Conservation (phyloP, 345 rosid genomes). For the Moricandia moricandioides region DNA sequence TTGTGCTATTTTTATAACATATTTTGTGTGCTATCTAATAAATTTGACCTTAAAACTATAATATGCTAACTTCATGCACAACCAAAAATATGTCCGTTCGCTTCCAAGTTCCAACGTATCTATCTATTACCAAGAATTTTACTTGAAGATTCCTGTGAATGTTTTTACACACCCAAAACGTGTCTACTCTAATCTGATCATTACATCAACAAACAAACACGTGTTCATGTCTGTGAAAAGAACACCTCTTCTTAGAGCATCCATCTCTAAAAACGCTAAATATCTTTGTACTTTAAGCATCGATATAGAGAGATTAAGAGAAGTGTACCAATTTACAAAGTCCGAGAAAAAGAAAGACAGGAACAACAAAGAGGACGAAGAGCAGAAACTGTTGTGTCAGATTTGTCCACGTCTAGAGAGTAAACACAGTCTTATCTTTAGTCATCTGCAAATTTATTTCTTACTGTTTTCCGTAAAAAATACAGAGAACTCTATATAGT, state of each 20-base stretch:
- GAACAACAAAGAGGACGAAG: conserved; percentile 36
- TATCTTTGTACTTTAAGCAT: conserved; percentile 23
- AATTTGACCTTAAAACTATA: too few species aligned
- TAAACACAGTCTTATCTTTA: conserved; percentile 36
- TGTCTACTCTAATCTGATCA: conserved; percentile 28
- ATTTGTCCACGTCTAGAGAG: conserved; percentile 26
- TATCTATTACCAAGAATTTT: conserved; percentile 10
- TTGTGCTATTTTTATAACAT: too few species aligned
- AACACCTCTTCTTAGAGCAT: neutral
- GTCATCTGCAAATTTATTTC: conserved; percentile 19
- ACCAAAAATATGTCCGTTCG: conserved; percentile 10
- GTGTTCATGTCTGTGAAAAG: conserved; percentile 25
- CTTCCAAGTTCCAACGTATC: conserved; percentile 25
- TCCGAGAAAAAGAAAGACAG: conserved; percentile 26
- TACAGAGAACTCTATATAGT: conserved; percentile 8
- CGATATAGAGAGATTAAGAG: conserved; percentile 19
- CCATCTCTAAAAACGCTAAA: conserved; percentile 30
- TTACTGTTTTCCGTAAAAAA: conserved; percentile 31
- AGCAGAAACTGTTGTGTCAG: conserved; percentile 33
- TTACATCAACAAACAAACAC: conserved; percentile 29
- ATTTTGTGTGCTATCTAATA: too few species aligned
- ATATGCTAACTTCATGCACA: neutral
- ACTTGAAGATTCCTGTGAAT: conserved; percentile 30
- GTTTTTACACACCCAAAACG: conserved; percentile 19
- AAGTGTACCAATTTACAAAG: conserved; percentile 17